Evolutionary conservation across 441 rosid genomes (phyloP), one percentile per base, ranked within the genome.

Genomic region (Biscutella laevigata): DNA sequence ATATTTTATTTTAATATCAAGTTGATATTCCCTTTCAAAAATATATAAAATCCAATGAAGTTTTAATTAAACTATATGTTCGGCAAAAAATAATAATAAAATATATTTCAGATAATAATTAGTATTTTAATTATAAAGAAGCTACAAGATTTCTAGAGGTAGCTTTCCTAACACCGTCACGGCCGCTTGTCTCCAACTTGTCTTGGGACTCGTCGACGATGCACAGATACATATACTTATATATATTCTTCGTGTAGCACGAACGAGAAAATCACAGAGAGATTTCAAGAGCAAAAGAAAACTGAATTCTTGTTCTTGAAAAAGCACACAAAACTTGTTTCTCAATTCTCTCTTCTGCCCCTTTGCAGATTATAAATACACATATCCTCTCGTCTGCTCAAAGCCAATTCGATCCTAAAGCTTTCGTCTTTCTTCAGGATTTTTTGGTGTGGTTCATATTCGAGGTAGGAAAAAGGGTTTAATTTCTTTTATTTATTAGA

Each of bases 141-240:
- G 24, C 4, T 35, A 53, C 58, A 39, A 52, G 51, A 66, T 58
- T 44, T 36, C 53, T 53, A 59, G 55, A 24, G 49, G 64, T 57
- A 37, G 48, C 61, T 54, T 54, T 53, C 36, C 45, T 10, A 43
- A 24, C 71, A 59, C 71, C 71, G 66, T 53, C 71, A 66, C 71
- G 61, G 66, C 57, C 71, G 61, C 66, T 66, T 59, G 71, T 59
- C 66, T 53, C 51, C 71, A 66, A 66, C 56, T 66, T 66, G 71
- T 66, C 71, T 66, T 66, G 54, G 59, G 64, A 65, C 41, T 57
- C 40, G 34, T 58, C 52, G 61, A 59, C 56, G 66, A 59, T 32
- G 4, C 46, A 30, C 34, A 36, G 2, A 29, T 4, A 46, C 9
- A 46, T 28, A 45, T 16, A 47, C 14, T 2, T 13, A 5, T 15